phyloP scores from a whole-genome alignment of 2,329 filamentous ascomycete genomes.

The Alternaria solani region DNA sequence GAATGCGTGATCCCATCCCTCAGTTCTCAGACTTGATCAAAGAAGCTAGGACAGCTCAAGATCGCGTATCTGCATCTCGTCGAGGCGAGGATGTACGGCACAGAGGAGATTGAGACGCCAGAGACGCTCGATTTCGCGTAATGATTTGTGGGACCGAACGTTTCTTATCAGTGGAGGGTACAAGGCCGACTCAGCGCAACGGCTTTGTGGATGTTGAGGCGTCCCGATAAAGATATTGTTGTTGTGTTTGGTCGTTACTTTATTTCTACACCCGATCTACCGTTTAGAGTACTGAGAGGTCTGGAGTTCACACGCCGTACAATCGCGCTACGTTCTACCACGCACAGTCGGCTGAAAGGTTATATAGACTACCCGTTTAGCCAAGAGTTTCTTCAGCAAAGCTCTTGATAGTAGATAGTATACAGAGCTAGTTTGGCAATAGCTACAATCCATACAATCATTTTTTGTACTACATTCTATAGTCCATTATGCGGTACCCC shows the following conservation, averaged over 20 bases:
- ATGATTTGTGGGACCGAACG: conserved; percentile 8
- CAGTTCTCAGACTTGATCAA: conserved; percentile 2
- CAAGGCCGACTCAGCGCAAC: no score
- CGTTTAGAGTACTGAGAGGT: conserved; percentile 52
- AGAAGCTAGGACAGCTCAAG: neutral
- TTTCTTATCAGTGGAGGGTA: no score
- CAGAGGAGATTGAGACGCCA: conserved; percentile 17
- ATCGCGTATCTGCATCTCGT: conserved; percentile 8
- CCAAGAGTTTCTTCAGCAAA: no score
- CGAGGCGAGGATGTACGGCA: conserved; percentile 10
- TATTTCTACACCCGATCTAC: conserved; percentile 57
- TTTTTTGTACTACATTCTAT: no score
- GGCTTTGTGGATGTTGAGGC: no score
- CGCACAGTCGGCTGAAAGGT: no score
- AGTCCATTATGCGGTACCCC: no score
- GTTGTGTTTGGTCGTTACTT: conserved; percentile 57
- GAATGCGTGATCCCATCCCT: conserved; percentile 61
- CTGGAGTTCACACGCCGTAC: conserved; percentile 37
- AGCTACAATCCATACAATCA: no score
- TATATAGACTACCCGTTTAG: no score
- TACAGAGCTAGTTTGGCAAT: no score
- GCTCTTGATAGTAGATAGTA: no score
- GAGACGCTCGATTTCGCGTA: conserved; percentile 21
- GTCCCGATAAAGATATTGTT: conserved; percentile 7
- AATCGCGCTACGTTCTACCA: no score